Evolutionary conservation across 768 basidiomycete species (phyloP), one percentile per base, ranked within the genome.

Genomic region (Tubosaeta sp.): DNA sequence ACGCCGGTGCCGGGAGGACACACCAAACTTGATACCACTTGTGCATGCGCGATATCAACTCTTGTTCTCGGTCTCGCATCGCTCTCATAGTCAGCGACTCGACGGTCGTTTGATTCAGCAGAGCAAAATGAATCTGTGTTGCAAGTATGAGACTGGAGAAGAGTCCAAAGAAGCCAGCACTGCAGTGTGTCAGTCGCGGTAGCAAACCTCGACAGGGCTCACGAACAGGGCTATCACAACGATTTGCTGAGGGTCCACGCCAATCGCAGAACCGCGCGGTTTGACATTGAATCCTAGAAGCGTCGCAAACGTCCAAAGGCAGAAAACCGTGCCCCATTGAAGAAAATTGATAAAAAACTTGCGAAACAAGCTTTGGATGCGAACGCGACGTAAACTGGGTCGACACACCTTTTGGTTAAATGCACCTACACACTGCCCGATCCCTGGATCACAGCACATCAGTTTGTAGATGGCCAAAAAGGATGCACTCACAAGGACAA

Each of bases 361-460:
- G 16, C 4, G 8, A 3, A 14, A 21, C 32, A 39, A 29, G 44
- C 2, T 27, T 48, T 4, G 34, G 22, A 42, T 45, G 34, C 21
- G 19, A 44, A 31, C 31, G 32, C 25, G 34, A 2, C 19, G 18
- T 11, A 7, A 36, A 1, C 19, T 41, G 27, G 40, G 24, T 31
- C 42, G 10, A 49, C 75, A 19, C 51, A 87, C 90, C 70, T 92
- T 93, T 58, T 94, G 88, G 63, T 97, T 97, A 34, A 81, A 80
- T 45, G 92, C 94, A 11, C 94, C 94, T 18, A 96, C 90, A 57
- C 94, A 97, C 61, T 93, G 90, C 11, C 94, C 94, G 46, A 97
- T 85, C 94, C 93, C 89, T 82, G 25, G 51, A 35, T 53, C 6
- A 36, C 39, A 21, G n/a, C n/a, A n/a, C n/a, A n/a, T n/a, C n/a